phyloP scores from a whole-genome alignment of 106 monocot species.

The Dendrobium nobile region DNA sequence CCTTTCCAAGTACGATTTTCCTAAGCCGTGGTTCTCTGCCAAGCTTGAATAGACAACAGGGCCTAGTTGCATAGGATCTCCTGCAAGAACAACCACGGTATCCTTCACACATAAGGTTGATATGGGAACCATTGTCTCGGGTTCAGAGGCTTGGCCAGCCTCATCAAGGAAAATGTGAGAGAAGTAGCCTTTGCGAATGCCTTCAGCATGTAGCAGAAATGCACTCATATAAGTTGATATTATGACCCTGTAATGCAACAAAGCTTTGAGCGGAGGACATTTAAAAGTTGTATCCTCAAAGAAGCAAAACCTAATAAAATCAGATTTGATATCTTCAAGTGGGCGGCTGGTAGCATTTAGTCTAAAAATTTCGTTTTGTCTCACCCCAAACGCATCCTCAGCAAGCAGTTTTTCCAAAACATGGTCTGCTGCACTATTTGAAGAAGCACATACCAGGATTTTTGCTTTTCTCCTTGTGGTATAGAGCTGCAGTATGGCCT shows the following conservation, averaged over 20 bases:
- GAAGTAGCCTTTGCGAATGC: slow-evolving; percentile 55
- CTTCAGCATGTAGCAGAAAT: slow-evolving; percentile 53
- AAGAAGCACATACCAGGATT: slow-evolving; percentile 86
- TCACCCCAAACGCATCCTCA: slow-evolving; percentile 19
- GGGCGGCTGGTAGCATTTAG: slow-evolving; percentile 75
- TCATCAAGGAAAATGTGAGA: slow-evolving; percentile 93
- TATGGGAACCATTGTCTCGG: slow-evolving; percentile 84
- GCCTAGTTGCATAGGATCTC: slow-evolving; percentile 90
- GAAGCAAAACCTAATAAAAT: slow-evolving; percentile 74
- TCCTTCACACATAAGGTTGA: slow-evolving; percentile 48
- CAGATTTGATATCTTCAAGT: slow-evolving; percentile 75
- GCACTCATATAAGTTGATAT: slow-evolving; percentile 94
- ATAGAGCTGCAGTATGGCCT: slow-evolving; percentile 71
- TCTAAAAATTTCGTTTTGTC: slow-evolving; percentile 56
- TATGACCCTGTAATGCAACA: slow-evolving; percentile 60
- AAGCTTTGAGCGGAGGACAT: slow-evolving; percentile 67
- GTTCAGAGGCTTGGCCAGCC: slow-evolving; percentile 93
- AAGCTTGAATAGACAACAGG: slow-evolving; percentile 68
- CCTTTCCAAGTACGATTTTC: slow-evolving; percentile 74
- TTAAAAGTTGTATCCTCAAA: slow-evolving; percentile 64
- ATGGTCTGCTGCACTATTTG: slow-evolving; percentile 91
- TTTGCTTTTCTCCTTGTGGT: slow-evolving; percentile 25
- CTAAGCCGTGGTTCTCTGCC: slow-evolving; percentile 62
- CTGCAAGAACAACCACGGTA: slow-evolving; percentile 77
- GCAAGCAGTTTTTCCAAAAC: slow-evolving; percentile 61